Evolutionary conservation across 352 stramenopile genomes (phyloP), one percentile per base, ranked within the genome.

Genomic region (Discostella stelligera): DNA sequence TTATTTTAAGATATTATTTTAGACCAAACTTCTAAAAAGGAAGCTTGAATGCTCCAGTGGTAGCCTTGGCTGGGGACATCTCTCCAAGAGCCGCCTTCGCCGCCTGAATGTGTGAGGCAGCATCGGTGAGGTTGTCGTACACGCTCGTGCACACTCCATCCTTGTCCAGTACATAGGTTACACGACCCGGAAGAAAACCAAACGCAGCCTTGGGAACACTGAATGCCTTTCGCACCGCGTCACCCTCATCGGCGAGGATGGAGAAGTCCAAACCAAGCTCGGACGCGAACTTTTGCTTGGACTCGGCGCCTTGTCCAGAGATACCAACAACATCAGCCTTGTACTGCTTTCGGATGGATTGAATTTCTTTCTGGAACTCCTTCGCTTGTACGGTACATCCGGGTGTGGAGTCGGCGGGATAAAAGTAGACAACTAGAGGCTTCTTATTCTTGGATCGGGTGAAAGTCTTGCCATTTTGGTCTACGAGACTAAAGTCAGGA

Each of bases 361-460:
- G 61, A 25, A 91, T 81, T 44, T 77, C 53, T n/a, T 79, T 64
- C 41, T 91, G 83, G 50, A 91, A 91, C 2, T 59, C 67, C 52
- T 80, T 77, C 1, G 85, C 85, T 67, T 91, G 85, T 0, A 85
- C 71, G 14, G 82, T 91, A 72, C 85, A 91, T 53, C 85, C 85
- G 13, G 85, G 85, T n/a, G 85, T 88, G 3, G 74, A 68, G 56
- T 91, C 85, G 21, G 85, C 73, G 39, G 85, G 85, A 44, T 91
- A 91, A 61, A 91, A 91, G 62, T 89, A 91, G 11, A 91, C 82
- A n/a, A 91, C 82, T 0, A 91, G 68, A 7, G 85, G 85, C 66
- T 91, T 91, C 63, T 89, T 89, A 66, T 85, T 84, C 14, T 71
- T 70, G 5, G 82, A 88, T 55, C 80, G 63, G 18, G 67, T 87